Evolutionary conservation across 2,329 filamentous ascomycete species (phyloP).

Genomic region (Penicillium corylophilum): DNA sequence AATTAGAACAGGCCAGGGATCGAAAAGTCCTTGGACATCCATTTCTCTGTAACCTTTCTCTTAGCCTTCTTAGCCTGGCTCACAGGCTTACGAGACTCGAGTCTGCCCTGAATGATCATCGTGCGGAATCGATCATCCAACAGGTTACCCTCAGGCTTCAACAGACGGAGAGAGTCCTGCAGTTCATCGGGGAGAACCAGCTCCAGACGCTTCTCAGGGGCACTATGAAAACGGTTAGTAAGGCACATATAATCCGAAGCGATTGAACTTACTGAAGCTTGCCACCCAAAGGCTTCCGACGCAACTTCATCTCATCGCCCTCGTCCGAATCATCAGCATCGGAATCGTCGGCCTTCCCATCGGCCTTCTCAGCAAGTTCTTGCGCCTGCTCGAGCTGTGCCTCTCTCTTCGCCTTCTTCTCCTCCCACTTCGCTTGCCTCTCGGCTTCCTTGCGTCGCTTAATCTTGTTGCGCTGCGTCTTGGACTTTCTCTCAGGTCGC

Average conservation of each 20-base stretch:
- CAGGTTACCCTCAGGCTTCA: conserved; percentile 95
- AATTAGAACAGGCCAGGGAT: conserved; percentile 42
- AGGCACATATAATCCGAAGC: not conserved
- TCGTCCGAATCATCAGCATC: conserved; percentile 47
- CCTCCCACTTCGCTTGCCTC: conserved; percentile 70
- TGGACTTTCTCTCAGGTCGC: conserved; percentile 80
- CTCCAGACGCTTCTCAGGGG: conserved; percentile 75
- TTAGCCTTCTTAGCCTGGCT: conserved; percentile 80
- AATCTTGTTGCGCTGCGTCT: conserved; percentile 79
- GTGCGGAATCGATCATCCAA: conserved; percentile 89
- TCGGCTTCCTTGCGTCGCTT: conserved; percentile 88
- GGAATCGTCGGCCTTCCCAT: conserved; percentile 41
- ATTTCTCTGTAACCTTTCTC: conserved; percentile 86
- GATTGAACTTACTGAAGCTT: conserved; percentile 50
- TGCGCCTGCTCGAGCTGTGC: conserved; percentile 71
- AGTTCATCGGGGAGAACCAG: conserved; percentile 79
- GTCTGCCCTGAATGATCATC: conserved; percentile 81
- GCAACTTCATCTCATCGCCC: conserved; percentile 63
- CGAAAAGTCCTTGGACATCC: conserved; percentile 93
- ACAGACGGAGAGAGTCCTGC: conserved; percentile 73
- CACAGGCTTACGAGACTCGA: conserved; percentile 78
- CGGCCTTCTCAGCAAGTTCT: conserved; percentile 58
- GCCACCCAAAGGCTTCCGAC: conserved; percentile 70
- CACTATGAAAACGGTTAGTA: conserved; percentile 29
- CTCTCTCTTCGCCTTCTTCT: conserved; percentile 69